Conservation (phyloP, 352 stramenopile genomes). For the Globisporangium iwayamae region DNA sequence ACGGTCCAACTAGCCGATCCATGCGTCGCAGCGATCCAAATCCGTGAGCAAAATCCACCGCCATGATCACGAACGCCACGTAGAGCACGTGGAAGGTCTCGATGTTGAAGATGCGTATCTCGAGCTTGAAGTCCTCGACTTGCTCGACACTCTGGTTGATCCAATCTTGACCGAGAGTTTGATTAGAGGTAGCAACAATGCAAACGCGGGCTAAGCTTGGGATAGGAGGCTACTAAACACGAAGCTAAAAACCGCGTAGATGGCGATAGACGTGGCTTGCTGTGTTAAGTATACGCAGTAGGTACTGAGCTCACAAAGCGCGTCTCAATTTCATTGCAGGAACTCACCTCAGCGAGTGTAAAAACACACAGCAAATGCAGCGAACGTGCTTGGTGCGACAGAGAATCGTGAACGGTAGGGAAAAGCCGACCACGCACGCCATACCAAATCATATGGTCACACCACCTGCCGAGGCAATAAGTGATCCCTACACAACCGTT, state of each 20-base stretch:
- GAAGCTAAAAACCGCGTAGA: background rate
- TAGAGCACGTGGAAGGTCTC: background rate
- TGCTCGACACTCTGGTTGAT: background rate
- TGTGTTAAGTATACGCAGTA: background rate
- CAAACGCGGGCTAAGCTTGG: background rate
- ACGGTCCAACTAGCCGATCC: background rate
- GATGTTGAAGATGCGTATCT: background rate
- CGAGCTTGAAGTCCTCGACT: background rate
- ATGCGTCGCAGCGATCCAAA: background rate
- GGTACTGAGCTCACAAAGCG: background rate
- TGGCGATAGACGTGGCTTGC: background rate
- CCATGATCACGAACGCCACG: background rate
- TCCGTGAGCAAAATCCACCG: background rate
- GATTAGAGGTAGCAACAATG: background rate
- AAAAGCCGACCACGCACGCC: conserved; percentile 24
- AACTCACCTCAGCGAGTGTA: background rate
- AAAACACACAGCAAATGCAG: background rate
- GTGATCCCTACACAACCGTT: conserved; percentile 3
- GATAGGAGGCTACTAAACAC: background rate
- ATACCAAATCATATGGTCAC: background rate
- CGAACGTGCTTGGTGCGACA: background rate
- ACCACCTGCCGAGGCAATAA: background rate
- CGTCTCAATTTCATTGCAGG: background rate
- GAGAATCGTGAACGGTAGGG: conserved; percentile 29
- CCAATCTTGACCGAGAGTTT: background rate